Evolutionary conservation across 805 yeast genomes (phyloP), one percentile per base, ranked within the genome.

Genomic region (Diddensiella caesifluorescens): DNA sequence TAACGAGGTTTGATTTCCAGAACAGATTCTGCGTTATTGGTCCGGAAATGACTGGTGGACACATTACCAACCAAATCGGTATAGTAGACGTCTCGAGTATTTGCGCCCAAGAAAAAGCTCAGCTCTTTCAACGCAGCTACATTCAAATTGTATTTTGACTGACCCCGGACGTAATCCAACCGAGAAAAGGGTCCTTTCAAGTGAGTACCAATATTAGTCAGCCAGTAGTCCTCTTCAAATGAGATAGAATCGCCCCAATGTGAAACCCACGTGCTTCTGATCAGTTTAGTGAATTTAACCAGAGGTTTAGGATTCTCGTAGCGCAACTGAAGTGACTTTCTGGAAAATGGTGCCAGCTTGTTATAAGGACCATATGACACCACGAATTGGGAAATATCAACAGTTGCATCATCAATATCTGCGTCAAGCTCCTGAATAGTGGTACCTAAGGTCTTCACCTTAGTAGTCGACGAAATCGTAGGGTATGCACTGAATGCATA

Each of bases 31-130:
- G 4, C 13, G 2, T 22, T 30, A n/a, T 53, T 48, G 12, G 47
- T 38, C 5, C 53, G 35, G 47, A 64, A 52, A 19, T 68, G 67
- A 38, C 83, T 81, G 2, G 97, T 84, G 4, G 95, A 80, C 10
- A 90, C 95, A 64, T 86, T 85, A 27, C 98, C 98, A 22, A 90
- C 95, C 51, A 83, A 74, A 62, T 92, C 98, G 7, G 87, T 80
- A 59, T 70, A 86, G 65, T 85, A 92, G 44, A 80, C 74, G 46
- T 81, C 92, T n/a, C 70, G 59, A 15, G 81, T 67, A 22, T 64
- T 63, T 18, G 64, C 60, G 7, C 75, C 74, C 22, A 84, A 59
- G 5, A 71, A 72, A 46, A 85, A 60, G 46, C 78, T 80, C 45
- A 88, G 57, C 21, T 75, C 76, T 23, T 75, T 70, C 30, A 86